These are phyloP conservation scores for Eucommia ulmoides DNA, from an alignment of 257 asterid genomes.

Conservation along the genomic window DNA sequence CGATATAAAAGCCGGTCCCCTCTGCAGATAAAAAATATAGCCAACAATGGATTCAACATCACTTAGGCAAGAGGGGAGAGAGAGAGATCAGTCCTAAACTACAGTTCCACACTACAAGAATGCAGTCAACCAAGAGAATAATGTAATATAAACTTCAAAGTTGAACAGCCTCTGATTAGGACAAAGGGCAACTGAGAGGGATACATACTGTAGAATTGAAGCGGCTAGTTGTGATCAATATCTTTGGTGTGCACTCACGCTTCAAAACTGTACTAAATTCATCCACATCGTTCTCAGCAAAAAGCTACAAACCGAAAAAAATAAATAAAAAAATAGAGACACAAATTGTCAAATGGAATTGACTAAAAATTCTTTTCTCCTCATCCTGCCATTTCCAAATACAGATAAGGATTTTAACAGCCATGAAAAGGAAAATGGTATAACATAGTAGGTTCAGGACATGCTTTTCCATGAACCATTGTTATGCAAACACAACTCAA, in stretches of 20 bases:
- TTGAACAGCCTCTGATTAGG: too few relatives aligned
- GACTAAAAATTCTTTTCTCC: too few relatives aligned
- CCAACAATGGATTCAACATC: not conserved
- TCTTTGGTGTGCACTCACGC: conserved; percentile 52
- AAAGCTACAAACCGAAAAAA: conserved; percentile 48
- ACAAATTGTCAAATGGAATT: too few relatives aligned
- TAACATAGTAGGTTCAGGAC: not conserved
- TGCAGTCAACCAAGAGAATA: too few relatives aligned
- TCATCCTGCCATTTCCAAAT: too few relatives aligned
- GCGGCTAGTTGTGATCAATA: conserved; percentile 81
- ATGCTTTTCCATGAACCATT: not conserved
- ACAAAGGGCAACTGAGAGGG: too few relatives aligned
- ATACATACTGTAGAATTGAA: conserved; percentile 70
- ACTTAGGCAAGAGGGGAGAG: not conserved
- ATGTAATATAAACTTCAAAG: too few relatives aligned
- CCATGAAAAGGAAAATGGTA: not conserved
- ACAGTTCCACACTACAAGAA: too few relatives aligned
- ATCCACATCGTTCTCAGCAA: conserved; percentile 80
- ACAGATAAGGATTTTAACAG: too few relatives aligned
- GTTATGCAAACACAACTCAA: too few relatives aligned
- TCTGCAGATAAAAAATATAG: not conserved
- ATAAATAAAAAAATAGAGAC: too few relatives aligned
- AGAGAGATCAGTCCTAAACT: too few relatives aligned
- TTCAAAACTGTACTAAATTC: conserved; percentile 61
- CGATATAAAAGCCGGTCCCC: not conserved